Percentiles rank a stretch among this genome's conserved stretches.
These are phyloP conservation scores for Kodamaea suecica DNA, from an alignment of 1,139 yeast genomes.

Conservation along the genomic window DNA sequence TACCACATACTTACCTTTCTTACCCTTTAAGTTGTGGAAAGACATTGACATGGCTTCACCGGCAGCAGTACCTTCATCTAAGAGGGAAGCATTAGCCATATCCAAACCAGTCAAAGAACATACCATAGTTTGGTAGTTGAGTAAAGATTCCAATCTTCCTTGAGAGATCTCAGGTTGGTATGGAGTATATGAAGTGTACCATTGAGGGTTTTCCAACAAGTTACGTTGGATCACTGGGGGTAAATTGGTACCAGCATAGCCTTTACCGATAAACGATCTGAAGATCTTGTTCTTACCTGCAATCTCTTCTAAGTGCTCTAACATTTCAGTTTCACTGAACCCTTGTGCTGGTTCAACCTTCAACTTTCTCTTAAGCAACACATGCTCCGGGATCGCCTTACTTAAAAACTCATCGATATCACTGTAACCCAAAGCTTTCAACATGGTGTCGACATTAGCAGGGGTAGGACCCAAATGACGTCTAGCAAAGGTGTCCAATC, in stretches of 20 bases:
- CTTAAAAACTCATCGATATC: slow-evolving; percentile 69
- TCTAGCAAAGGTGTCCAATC: slow-evolving; percentile 79
- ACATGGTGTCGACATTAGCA: slow-evolving; percentile 60
- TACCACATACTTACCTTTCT: slow-evolving; percentile 65
- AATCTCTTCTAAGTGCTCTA: slow-evolving; percentile 60
- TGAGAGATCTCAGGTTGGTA: slow-evolving; percentile 98
- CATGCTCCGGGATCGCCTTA: slow-evolving; percentile 74
- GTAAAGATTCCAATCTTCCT: slow-evolving; percentile 85
- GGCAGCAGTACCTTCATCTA: slow-evolving; percentile 98
- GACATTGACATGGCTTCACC: slow-evolving; percentile 95
- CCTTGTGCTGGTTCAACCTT: slow-evolving; percentile 66
- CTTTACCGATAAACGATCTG: slow-evolving; percentile 85
- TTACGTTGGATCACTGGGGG: slow-evolving; percentile 95
- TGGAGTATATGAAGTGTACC: slow-evolving; percentile 98
- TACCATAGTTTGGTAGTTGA: slow-evolving; percentile 88
- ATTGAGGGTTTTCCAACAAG: slow-evolving; percentile 87
- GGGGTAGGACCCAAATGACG: slow-evolving; percentile 90
- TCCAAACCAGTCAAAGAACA: slow-evolving; percentile 89
- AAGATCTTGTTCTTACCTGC: slow-evolving; percentile 73
- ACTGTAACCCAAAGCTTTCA: slow-evolving; percentile 58
- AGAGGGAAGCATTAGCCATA: slow-evolving; percentile 87
- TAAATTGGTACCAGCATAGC: slow-evolving; percentile 84
- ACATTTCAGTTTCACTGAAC: slow-evolving; percentile 76
- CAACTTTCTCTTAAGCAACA: slow-evolving; percentile 66
- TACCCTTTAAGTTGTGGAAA: slow-evolving; percentile 63